Percentiles rank a stretch among this genome's conserved stretches.
phyloP scores from a whole-genome alignment of 345 rosid species.

The Erodium maritimum region DNA sequence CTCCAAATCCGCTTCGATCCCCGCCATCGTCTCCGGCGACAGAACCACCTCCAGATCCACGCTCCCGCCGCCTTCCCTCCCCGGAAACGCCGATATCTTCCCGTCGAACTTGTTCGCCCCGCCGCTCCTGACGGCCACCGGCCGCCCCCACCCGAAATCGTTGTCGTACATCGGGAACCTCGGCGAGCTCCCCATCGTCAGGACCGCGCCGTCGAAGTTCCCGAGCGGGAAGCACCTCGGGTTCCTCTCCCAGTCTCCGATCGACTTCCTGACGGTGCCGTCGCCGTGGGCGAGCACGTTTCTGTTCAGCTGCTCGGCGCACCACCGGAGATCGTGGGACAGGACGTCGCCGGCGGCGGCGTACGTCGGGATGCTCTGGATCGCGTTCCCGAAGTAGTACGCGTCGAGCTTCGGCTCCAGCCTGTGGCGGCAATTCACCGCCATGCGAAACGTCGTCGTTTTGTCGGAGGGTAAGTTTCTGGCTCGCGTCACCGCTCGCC shows the following conservation, averaged over 20 bases:
- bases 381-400: conserved; percentile 82
- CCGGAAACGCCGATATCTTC: no score
- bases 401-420: conserved; percentile 56
- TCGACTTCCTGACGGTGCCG: conserved; percentile 29
- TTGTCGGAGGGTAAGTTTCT: conserved; percentile 44
- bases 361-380: conserved; percentile 71
- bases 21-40: conserved; percentile 76
- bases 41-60: conserved; percentile 78
- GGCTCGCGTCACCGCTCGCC: conserved; percentile 81
- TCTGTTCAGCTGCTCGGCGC: conserved; percentile 56
- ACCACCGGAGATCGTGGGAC: conserved; percentile 62
- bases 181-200: conserved; percentile 93
- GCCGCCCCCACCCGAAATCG: no score
- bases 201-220: conserved; percentile 68
- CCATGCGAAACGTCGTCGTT: conserved; percentile 82
- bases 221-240: conserved; percentile 83
- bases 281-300: conserved; percentile 59
- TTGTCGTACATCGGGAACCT: no score
- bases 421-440: conserved; percentile 73
- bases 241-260: conserved; percentile 58
- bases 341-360: conserved; percentile 65
- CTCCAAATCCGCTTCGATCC: conserved; percentile 56
- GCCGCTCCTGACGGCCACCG: no score
- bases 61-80: conserved; percentile 60
- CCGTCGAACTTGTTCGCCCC: no score